phyloP scores from a whole-genome alignment of 2,329 filamentous ascomycete species.

The Phaeoacremonium minimum region DNA sequence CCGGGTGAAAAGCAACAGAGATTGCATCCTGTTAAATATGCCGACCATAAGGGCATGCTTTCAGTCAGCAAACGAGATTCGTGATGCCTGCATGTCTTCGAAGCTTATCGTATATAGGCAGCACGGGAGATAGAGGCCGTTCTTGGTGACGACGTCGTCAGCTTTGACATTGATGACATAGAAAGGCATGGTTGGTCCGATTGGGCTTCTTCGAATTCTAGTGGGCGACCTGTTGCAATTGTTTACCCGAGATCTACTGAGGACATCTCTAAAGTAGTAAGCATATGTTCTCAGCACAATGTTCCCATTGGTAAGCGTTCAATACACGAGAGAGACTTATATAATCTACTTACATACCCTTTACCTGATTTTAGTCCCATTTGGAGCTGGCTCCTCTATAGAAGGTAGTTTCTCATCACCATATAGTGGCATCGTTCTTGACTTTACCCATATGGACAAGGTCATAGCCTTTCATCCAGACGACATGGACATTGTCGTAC shows the following conservation, averaged over 20 bases:
- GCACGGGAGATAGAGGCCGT: conserved; percentile 46
- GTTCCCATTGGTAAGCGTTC: conserved; percentile 74
- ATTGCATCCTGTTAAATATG: background rate
- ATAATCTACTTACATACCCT: conserved; percentile 59
- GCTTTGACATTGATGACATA: conserved; percentile 60
- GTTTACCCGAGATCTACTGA: conserved; percentile 61
- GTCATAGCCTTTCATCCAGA: conserved; percentile 61
- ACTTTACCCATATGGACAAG: conserved; percentile 64
- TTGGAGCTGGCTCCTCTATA: conserved; percentile 68
- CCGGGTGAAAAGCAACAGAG: too few species aligned
- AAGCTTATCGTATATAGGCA: conserved; percentile 38
- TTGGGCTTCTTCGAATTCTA: conserved; percentile 65
- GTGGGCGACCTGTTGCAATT: conserved; percentile 59
- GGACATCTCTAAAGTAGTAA: conserved; percentile 59
- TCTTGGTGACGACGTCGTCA: conserved; percentile 57
- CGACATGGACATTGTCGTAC: conserved; percentile 68
- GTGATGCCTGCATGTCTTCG: background rate
- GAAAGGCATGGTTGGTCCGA: conserved; percentile 64
- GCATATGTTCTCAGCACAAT: conserved; percentile 55
- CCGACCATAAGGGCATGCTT: background rate
- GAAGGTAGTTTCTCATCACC: conserved; percentile 70
- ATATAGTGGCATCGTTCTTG: conserved; percentile 64
- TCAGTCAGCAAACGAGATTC: background rate
- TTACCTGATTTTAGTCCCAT: conserved; percentile 33
- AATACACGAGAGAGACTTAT: too few species aligned